A percentile compares a stretch with the other conserved stretches of the same genome.
These are phyloP conservation scores for Tetraselmis striata DNA, from an alignment of 139 green algal species.

Conservation along the genomic window DNA sequence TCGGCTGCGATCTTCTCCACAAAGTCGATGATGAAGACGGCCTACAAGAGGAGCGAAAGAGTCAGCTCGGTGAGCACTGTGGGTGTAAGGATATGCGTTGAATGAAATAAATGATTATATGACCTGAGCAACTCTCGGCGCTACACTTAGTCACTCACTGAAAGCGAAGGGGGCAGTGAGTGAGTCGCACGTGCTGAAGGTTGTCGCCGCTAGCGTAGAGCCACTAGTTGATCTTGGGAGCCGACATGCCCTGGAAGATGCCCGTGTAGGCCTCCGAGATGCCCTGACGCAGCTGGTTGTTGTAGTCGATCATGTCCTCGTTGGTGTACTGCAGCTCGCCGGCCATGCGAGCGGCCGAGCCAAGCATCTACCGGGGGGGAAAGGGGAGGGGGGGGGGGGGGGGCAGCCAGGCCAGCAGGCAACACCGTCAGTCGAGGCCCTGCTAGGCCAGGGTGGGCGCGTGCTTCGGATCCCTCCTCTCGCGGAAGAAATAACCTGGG, in stretches of 20 bases:
- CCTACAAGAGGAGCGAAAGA: not conserved
- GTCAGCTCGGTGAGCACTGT: not conserved
- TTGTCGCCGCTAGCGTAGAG: not conserved
- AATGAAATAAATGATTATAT: not conserved
- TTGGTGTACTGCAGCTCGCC: slow-evolving; percentile 37
- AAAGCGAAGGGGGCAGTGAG: not conserved
- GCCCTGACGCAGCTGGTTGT: slow-evolving; percentile 77
- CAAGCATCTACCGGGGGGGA: not conserved
- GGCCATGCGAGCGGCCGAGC: not conserved
- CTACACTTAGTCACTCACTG: not conserved
- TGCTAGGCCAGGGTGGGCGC: too few relatives aligned
- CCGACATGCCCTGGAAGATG: slow-evolving; percentile 62
- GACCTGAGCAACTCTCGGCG: not conserved
- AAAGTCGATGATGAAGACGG: slow-evolving; percentile 33
- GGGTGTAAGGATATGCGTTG: not conserved
- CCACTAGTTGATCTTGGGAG: slow-evolving; percentile 26
- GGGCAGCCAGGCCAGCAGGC: not conserved
- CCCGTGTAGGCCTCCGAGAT: slow-evolving; percentile 93
- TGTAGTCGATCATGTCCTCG: slow-evolving; percentile 86
- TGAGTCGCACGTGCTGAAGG: not conserved
- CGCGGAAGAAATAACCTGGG: not conserved
- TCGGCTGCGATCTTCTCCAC: slow-evolving; percentile 55
- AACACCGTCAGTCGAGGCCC: not conserved
- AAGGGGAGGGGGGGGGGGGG: too few relatives aligned
- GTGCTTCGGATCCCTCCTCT: not conserved